phyloP scores from a whole-genome alignment of 1,139 yeast species.

The Keqinozyma sinolaborantium region DNA sequence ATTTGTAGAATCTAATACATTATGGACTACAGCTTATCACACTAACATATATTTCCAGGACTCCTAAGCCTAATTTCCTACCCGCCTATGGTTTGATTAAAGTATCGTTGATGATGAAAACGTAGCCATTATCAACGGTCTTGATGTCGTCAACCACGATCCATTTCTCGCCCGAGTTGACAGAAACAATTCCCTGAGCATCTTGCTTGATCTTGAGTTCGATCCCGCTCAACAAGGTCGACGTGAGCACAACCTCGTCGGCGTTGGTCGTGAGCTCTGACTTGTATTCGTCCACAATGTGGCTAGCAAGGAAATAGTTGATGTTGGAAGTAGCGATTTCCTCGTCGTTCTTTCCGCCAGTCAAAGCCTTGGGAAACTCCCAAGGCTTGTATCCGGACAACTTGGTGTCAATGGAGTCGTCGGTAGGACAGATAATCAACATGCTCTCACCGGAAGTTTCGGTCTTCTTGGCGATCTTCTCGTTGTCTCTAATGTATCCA shows the following conservation, averaged over 20 bases:
- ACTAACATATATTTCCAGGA: neutral
- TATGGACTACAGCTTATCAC: too few relatives aligned
- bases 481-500: conserved; percentile 52
- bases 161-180: neutral
- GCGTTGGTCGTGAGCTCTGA: neutral
- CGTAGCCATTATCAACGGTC: conserved; percentile 57
- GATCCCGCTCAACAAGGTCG: conserved; percentile 32
- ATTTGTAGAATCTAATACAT: neutral
- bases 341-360: conserved; percentile 28
- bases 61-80: neutral
- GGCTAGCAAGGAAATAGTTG: conserved; percentile 50
- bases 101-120: conserved; percentile 46
- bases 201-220: conserved; percentile 39
- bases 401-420: conserved; percentile 44
- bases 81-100: conserved; percentile 23
- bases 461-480: conserved; percentile 38
- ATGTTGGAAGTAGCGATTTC: conserved; percentile 44
- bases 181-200: conserved; percentile 28
- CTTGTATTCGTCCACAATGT: conserved; percentile 32
- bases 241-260: conserved; percentile 15
- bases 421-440: conserved; percentile 60
- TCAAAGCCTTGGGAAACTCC: conserved; percentile 57
- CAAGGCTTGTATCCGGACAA: conserved; percentile 53
- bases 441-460: conserved; percentile 33
- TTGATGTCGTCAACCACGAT: conserved; percentile 37